A percentile compares a stretch with the other conserved stretches of the same genome.
Conservation (phyloP, 1,284 basidiomycete genomes). For the Malassezia pachydermatis region DNA sequence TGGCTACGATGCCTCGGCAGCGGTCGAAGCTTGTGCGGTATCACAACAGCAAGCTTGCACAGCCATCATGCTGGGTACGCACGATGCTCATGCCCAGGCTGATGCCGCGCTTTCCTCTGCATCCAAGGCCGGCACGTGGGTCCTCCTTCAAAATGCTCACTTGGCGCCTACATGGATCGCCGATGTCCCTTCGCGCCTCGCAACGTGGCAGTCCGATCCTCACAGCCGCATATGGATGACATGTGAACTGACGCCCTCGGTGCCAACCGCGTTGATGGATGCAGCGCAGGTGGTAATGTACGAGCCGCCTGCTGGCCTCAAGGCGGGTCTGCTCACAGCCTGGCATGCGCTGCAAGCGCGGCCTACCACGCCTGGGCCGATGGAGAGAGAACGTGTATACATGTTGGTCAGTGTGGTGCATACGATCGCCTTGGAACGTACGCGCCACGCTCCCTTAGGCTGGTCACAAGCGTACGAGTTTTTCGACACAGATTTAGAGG, state of each 20-base stretch:
- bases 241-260: constrained; percentile 41
- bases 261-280: constrained; percentile 42
- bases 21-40: constrained; percentile 38
- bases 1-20: constrained; percentile 43
- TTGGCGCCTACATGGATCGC: constrained; percentile 43
- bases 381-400: constrained; percentile 37
- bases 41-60: constrained; percentile 27
- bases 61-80: constrained; percentile 45
- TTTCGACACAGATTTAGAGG: constrained; percentile 43
- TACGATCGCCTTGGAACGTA: constrained; percentile 38
- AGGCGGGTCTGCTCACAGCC: constrained; percentile 40
- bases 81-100: constrained; percentile 39
- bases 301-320: constrained; percentile 45
- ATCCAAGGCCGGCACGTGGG: constrained; percentile 40
- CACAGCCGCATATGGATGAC: constrained; percentile 45
- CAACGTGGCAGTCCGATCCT: constrained; percentile 32
- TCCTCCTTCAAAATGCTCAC: constrained; percentile 46
- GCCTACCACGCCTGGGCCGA: constrained; percentile 24
- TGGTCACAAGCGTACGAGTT: constrained; percentile 46
- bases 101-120: constrained; percentile 42
- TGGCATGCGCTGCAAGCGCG: constrained; percentile 23
- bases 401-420: constrained; percentile 45
- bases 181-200: constrained; percentile 43
- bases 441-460: constrained; percentile 43
- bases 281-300: constrained; percentile 44